phyloP scores from a whole-genome alignment of 2,329 filamentous ascomycete genomes.

The Penicillium sp. region DNA sequence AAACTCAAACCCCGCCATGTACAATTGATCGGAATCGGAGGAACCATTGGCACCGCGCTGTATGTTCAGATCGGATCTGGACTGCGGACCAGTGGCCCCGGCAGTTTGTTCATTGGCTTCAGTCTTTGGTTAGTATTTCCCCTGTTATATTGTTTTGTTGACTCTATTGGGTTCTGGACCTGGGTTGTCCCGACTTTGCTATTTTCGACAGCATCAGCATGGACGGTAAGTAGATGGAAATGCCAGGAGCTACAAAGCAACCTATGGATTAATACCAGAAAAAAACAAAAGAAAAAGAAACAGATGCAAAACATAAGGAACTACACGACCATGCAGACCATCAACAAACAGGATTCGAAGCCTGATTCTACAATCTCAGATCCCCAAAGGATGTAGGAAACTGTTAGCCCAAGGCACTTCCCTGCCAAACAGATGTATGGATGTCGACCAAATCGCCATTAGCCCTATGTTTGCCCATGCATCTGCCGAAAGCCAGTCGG shows the following conservation, averaged over 20 bases:
- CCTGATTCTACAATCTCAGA: neutral
- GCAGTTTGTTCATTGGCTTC: conserved; percentile 46
- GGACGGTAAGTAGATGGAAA: neutral
- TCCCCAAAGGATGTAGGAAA: conserved; percentile 3
- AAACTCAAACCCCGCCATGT: conserved; percentile 47
- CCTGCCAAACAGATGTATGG: neutral
- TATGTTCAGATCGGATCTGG: conserved; percentile 45
- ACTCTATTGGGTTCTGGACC: neutral
- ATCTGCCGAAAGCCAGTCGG: conserved; percentile 1
- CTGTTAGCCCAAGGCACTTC: neutral
- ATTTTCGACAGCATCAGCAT: neutral
- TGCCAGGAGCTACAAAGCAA: neutral
- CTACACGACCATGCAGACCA: neutral
- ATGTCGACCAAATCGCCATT: conserved; percentile 1
- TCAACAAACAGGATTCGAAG: neutral
- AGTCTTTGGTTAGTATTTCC: conserved; percentile 43
- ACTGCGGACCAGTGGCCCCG: conserved; percentile 43
- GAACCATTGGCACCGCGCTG: conserved; percentile 45
- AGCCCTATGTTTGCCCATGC: neutral
- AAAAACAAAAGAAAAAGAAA: neutral
- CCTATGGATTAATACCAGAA: neutral
- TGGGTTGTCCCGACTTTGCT: conserved; percentile 7
- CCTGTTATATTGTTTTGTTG: neutral
- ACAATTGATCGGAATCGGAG: conserved; percentile 49
- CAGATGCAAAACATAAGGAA: neutral